These are phyloP conservation scores for Pythium angustatum DNA, from an alignment of 352 stramenopile genomes.

Conservation along the genomic window DNA sequence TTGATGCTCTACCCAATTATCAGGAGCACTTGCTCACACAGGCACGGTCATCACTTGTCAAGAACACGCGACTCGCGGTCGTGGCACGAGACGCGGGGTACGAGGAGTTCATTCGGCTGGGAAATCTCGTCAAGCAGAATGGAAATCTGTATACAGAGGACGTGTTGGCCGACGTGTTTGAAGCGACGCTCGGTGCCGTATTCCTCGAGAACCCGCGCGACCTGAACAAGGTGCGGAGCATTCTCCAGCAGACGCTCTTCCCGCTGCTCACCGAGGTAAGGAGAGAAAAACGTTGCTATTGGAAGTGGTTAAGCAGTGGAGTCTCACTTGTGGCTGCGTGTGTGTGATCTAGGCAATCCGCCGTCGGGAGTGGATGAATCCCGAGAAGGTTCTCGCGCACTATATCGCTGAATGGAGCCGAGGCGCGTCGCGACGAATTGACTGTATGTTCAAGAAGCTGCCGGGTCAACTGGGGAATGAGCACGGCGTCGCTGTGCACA, in stretches of 20 bases:
- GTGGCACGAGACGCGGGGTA: slow-evolving; percentile 63
- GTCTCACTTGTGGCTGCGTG: no score
- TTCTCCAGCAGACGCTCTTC: slow-evolving; percentile 68
- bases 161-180: slow-evolving; percentile 79
- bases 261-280: slow-evolving; percentile 60
- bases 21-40: slow-evolving; percentile 81
- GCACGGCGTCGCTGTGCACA: slow-evolving; percentile 66
- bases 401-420: slow-evolving; percentile 62
- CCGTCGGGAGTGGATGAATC: slow-evolving; percentile 83
- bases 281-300: background rate
- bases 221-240: slow-evolving; percentile 56
- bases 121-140: slow-evolving; percentile 55
- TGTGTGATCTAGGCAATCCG: slow-evolving; percentile 42
- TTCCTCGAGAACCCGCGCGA: slow-evolving; percentile 71
- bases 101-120: slow-evolving; percentile 72
- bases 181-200: slow-evolving; percentile 73
- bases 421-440: slow-evolving; percentile 29
- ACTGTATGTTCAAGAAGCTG: slow-evolving; percentile 59
- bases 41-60: slow-evolving; percentile 80
- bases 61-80: slow-evolving; percentile 74
- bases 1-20: slow-evolving; percentile 80
- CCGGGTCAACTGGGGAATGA: slow-evolving; percentile 25
- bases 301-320: no score
- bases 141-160: slow-evolving; percentile 73
- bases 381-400: slow-evolving; percentile 65